Base-by-base conservation (phyloP, 2,329 filamentous ascomycete species). In the Zymoseptoria tritici region DNA sequence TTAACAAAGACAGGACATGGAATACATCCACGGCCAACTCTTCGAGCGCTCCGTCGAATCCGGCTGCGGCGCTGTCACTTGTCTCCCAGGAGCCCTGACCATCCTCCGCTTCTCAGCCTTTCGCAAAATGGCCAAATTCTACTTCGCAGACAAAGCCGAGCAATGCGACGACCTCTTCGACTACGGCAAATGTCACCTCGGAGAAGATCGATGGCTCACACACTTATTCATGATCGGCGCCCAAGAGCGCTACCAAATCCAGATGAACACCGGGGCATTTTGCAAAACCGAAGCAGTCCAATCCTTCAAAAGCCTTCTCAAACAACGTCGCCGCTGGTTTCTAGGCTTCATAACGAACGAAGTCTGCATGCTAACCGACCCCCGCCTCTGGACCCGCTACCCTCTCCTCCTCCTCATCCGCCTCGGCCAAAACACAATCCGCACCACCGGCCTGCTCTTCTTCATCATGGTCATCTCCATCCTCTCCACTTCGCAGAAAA, bases 201-300 rank as follows among this genome's bases (percentile, higher is more conserved):
- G 94, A 49, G 94, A 97, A 75, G 94, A 99, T 75, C 84, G 93
- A 64, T 97, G 93, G 92, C 82, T 97, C 59, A 99, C 93, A 1
- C 94, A 99, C 78, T 82, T 99, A 60, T 97, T 99, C 80, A 99
- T 99, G 94, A 94, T 97, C 70, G 92, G 91, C 22, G 92, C 93
- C 52, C 90, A 91, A 77, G 86, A 95, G 73, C 84, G 90, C 49
- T 95, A 96, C 74, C 94, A 97, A 75, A 97, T 97, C 63, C 91
- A 96, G 76, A 93, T 97, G 87, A 97, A 94, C 75, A 96, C 92
- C 0, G 93, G 91, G 57, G 94, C 93, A 7, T 97, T 97, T 74
- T 97, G 94, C 83, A 97, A 97, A 77, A 97, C 94, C 0, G 93
- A 97, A 75, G 93, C 94, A 22, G 93, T 97, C 19, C 91, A 96